Evolutionary conservation across 805 yeast species (phyloP), one percentile per base, ranked within the genome.

Genomic region (Wickerhamomyces strasburgensis): DNA sequence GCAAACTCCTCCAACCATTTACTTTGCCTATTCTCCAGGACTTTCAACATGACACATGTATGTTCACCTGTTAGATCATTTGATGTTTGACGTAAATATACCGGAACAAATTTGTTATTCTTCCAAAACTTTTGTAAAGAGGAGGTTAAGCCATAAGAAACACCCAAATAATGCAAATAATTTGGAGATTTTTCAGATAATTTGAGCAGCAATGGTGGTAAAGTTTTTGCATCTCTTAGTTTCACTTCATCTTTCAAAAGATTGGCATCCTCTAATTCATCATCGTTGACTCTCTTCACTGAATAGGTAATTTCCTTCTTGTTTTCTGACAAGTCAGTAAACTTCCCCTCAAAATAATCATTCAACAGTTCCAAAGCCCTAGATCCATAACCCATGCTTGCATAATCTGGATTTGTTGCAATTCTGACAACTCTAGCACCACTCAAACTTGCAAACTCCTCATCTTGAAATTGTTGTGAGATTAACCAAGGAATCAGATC

Each of bases 371-470:
- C 85, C 45, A 93, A 58, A 6, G 98, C 95, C 48, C 94, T 76
- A 2, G 95, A 75, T 44, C 98, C 99, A 54, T 93, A 93, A 14
- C 99, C 98, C 98, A 89, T 90, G 34, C 94, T 81, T 39, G 88
- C 67, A 58, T 89, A 93, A 53, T 93, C 98, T 10, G 98, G 98
- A 60, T 88, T 88, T 4, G 98, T 89, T 9, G 99, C 98, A 51
- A 93, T 90, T 67, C 99, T 77, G n/a, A 94, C 98, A 37, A 93
- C 72, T 59, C 99, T 80, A 7, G 97, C 99, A 48, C 99, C 99
- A 38, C 96, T 85, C 48, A 93, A 69, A 11, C 94, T 76, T 3
- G 98, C 98, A 67, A 93, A 93, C 49, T 90, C 98, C 38, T 89
- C 96, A 59, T 93, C 99, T 66, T 93, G 98, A 65, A 88, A 93